Evolutionary conservation across 176 grass and related monocot species (phyloP), one percentile per base, ranked within the genome.

Genomic region (Coix lacrymajobi): DNA sequence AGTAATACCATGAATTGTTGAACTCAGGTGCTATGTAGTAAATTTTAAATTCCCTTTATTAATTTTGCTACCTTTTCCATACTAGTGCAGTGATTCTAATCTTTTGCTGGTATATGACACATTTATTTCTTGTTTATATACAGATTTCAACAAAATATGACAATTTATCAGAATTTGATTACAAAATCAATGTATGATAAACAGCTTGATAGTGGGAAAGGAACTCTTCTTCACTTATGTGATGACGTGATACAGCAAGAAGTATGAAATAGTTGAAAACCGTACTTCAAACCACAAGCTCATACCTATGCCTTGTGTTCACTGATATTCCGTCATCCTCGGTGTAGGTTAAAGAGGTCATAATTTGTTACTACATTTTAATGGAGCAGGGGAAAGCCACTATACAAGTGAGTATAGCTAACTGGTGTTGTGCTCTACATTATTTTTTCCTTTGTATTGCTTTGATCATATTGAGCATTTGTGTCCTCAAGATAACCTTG

Each of bases 231-330:
- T 15, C 96, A 98, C 58, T 85, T 98, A 81, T 95, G 96, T 87
- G 92, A 98, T 81, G 96, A 98, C 71, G 96, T 95, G 32, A 95
- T 95, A 66, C 90, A 98, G 33, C 92, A 98, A 83, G 96, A 98
- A 90, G 96, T 95, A 86, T 16, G 83, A 49, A 56, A 72, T 40
- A 86, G n/a, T 79, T 83, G 46, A 79, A 66, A 71, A 46, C 9
- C 7, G 3, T 51, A 9, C 80, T 72, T 82, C 44, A 39, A 48
- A 66, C 17, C 67, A 48, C 8, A 64, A 77, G 2, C 52, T 61
- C 78, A 43, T 57, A 78, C 14, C 8, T 79, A 36, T 78, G 49
- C 44, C 37, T 74, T 73, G 2, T 72, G 22, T 46, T 41, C 40
- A 73, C 6, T 86, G 48, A 75, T 29, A 56, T 81, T 31, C 30